Conservation (phyloP, 2,329 filamentous ascomycete species). For the Orbilia quercus region DNA sequence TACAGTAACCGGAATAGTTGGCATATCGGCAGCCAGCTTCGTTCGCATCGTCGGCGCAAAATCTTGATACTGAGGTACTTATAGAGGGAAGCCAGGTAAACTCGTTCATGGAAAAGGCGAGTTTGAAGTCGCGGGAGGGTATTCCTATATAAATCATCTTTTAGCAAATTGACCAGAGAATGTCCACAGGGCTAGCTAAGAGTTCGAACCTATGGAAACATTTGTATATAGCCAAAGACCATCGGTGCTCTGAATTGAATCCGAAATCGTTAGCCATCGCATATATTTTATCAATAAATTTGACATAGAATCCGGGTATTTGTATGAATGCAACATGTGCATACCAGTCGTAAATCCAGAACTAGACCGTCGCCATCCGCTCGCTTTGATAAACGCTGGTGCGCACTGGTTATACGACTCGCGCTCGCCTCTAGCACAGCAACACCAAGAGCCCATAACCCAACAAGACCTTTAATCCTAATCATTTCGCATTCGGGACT, state of each 20-base stretch:
- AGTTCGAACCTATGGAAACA: slow-evolving; percentile 9
- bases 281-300: too few species aligned
- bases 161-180: not conserved
- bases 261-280: not conserved
- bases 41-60: slow-evolving; percentile 20
- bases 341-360: slow-evolving; percentile 1
- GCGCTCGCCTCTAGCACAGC: not conserved
- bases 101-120: slow-evolving; percentile 21
- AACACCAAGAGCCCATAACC: not conserved
- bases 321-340: too few species aligned
- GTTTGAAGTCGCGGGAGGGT: slow-evolving; percentile 10
- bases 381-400: slow-evolving; percentile 1
- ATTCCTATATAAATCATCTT: not conserved
- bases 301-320: too few species aligned
- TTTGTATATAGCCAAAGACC: slow-evolving; percentile 21
- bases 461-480: not conserved
- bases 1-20: slow-evolving; percentile 20
- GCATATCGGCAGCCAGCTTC: slow-evolving; percentile 15
- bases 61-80: slow-evolving; percentile 10
- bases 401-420: not conserved
- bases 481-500: not conserved
- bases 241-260: slow-evolving; percentile 14
- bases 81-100: slow-evolving; percentile 14
- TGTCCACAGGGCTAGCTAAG: not conserved
- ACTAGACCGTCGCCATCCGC: slow-evolving; percentile 12